Evolutionary conservation across 1,284 basidiomycete genomes (phyloP), one percentile per base, ranked within the genome.

Genomic region (Trametes versicolor): DNA sequence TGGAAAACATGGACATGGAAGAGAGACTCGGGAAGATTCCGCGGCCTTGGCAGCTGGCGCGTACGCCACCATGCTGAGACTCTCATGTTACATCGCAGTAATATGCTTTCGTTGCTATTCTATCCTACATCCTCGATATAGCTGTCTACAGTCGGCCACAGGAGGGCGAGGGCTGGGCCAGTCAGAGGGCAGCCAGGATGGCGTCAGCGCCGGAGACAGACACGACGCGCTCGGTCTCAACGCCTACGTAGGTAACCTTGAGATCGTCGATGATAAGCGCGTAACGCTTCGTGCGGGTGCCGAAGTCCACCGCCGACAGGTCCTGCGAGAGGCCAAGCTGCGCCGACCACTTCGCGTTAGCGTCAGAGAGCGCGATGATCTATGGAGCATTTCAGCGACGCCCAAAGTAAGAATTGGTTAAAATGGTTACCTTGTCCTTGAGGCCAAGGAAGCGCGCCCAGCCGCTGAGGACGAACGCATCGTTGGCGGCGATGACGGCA

Each of bases 381-480:
- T 76, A n/a, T n/a, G n/a, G n/a, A n/a, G n/a, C n/a, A n/a, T n/a
- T n/a, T n/a, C n/a, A n/a, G n/a, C n/a, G n/a, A n/a, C n/a, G n/a
- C n/a, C n/a, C n/a, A n/a, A n/a, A 9, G 37, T 45, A 9, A 17
- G 36, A 15, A 15, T 41, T 4, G 25, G 10, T 3, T 19, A 21
- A 17, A 32, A 19, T 3, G 29, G 8, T 17, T 10, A 87, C 91
- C 82, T 91, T 89, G 76, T 94, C 91, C 76, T 90, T 86, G 71
- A 90, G 80, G 7, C 87, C 87, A 69, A 87, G 82, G 63, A 87
- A 82, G 57, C 89, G 85, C 21, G 83, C 89, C 91, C 93, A 95
- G 54, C 88, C 93, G 70, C 85, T 89, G 85, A 92, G 84, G 64
- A 93, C 92, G 73, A 91, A 93, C n/a, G 87, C 79, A 72, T 93